Base-by-base conservation (phyloP, 2,329 filamentous ascomycete species). In the Pseudogymnoascus sp. region DNA sequence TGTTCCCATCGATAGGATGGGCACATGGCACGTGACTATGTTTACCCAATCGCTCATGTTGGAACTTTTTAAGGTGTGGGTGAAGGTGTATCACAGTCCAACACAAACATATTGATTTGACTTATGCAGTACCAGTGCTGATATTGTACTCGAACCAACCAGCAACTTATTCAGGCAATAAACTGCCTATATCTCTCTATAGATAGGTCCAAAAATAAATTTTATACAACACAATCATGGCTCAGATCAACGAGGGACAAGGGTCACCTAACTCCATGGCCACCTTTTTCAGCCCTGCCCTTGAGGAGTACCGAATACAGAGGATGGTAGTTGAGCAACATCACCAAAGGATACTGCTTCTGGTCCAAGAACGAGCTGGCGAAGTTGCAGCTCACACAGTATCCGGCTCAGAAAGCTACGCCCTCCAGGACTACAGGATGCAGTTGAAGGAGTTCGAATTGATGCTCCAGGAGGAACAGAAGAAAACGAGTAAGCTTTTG, bases 231-330 rank as follows among this genome's bases (percentile, higher is more conserved):
- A 4, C 45, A 52, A 15, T 9, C n/a, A 52, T 52, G 25, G 25
- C 40, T 27, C 12, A 27, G 25, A 45, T n/a, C 12, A 45, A 45
- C 12, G n/a, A 12, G 21, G n/a, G 5, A 45, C 40, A 13, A 7
- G 40, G 40, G 6, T 21, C 21, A 27, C 21, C 40, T n/a, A 27
- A 27, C 40, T 21, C 25, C 25, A n/a, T 21, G 7, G 5, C 42
- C 21, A n/a, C 42, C 42, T n/a, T 25, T 7, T 6, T 3, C 74
- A 93, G 92, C 72, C 89, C 92, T 72, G 89, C 89, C 18, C 79
- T 93, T 55, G 89, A 93, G 74, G 90, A 93, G 73, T 93, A 93
- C 70, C 89, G 93, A 77, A 92, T 92, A 89, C 89, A 93, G 73
- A 21, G 21, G 2, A 21, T 21, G 21, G 21, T 21, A 21, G 21